These are phyloP conservation scores for Pleurotus pulmonarius DNA, from an alignment of 768 basidiomycete genomes.

Conservation along the genomic window DNA sequence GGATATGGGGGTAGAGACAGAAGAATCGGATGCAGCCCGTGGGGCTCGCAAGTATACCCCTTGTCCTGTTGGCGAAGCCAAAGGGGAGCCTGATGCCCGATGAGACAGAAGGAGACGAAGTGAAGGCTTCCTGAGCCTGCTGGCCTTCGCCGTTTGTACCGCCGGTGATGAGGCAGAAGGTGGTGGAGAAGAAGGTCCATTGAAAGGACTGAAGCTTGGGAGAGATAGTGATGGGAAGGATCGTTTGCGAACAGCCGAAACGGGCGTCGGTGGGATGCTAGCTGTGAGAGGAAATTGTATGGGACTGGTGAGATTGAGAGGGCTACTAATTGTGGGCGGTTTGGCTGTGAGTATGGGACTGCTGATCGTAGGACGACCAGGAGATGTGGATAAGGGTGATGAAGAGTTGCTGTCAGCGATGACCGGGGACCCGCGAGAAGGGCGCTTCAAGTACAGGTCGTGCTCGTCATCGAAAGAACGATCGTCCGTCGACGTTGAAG, in stretches of 20 bases:
- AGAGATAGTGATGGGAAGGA: conserved; percentile 11
- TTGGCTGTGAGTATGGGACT: conserved; percentile 19
- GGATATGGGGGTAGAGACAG: conserved; percentile 46
- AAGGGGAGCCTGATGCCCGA: conserved; percentile 49
- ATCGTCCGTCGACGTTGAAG: conserved; percentile 49
- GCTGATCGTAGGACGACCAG: conserved; percentile 23
- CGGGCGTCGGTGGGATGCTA: conserved; percentile 21
- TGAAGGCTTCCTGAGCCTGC: conserved; percentile 62
- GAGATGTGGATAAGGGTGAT: conserved; percentile 18
- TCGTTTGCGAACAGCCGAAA: conserved; percentile 16
- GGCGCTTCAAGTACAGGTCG: conserved; percentile 21
- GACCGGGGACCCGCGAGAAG: conserved; percentile 19
- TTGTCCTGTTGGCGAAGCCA: conserved; percentile 18
- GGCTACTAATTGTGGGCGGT: conserved; percentile 1
- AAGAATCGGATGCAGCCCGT: conserved; percentile 42
- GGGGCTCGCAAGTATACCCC: conserved; percentile 26
- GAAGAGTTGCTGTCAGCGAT: conserved; percentile 25
- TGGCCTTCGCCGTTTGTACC: conserved; percentile 24
- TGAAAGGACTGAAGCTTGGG: conserved; percentile 5
- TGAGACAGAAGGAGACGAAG: conserved; percentile 67
- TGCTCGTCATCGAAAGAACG: conserved; percentile 28
- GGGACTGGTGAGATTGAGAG: conserved; percentile 20
- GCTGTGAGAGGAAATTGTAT: conserved; percentile 45
- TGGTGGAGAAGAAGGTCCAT: background rate
- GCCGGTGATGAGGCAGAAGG: conserved; percentile 26